Evolutionary conservation across 2,329 filamentous ascomycete species (phyloP), one percentile per base, ranked within the genome.

Genomic region (Ceratocystis papillata): DNA sequence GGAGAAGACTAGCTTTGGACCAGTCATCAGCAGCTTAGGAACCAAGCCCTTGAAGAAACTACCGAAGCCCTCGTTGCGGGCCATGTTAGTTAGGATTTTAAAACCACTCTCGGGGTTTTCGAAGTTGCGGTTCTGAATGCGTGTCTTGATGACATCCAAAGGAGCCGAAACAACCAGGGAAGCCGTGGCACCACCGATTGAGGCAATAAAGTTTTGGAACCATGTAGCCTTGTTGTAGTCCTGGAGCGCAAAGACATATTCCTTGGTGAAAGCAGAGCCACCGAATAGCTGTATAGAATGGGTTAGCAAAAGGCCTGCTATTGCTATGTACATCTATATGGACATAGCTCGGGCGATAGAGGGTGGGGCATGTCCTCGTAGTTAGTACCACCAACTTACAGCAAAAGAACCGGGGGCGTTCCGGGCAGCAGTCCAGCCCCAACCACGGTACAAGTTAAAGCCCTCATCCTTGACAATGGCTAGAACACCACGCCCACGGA

Each of bases 11-110:
- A 99, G 83, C 84, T 99, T 99, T 69, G 94, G 94, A 28, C 94
- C 95, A 17, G 94, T 99, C 94, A 99, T 99, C 73, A 99, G 83
- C 70, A 99, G 85, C 87, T 99, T 99, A 69, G 94, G 94, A 62
- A 91, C 88, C 70, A 99, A 79, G 55, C 94, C 94, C 85, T 99
- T 99, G 85, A 99, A 99, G 84, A 99, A 97, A 73, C 88, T 87
- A 17, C 82, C 79, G 67, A 87, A 75, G 25, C 93, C 94, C 78
- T 99, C 94, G 72, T 96, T 85, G 80, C 87, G 89, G 70, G 89
- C 84, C 94, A 99, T 99, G 76, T 91, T 96, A 69, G 85, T 83
- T 69, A 99, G 79, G 72, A 99, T 97, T 73, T 85, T 85, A 83
- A 96, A 90, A 55, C 94, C 94, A 71, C 88, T 88, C 80, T 97